Evolutionary conservation across 2,329 filamentous ascomycete genomes (phyloP).

Genomic region (Biscogniauxia marginata): DNA sequence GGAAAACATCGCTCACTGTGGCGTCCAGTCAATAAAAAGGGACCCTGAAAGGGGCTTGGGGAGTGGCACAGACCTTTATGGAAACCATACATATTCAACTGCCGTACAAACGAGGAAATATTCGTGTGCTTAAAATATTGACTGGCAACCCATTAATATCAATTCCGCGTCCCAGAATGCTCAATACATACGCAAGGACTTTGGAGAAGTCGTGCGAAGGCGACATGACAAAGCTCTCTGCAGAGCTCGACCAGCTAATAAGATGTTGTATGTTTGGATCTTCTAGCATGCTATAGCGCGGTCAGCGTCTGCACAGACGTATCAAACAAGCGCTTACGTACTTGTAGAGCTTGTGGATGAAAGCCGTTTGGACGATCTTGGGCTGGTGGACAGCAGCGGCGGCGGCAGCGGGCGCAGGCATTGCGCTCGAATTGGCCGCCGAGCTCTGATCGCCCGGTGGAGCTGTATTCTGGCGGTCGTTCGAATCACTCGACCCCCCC

Average conservation of each 20-base stretch:
- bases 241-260: constrained; percentile 91
- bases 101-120: constrained; percentile 95
- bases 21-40: constrained; percentile 21
- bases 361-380: constrained; percentile 97
- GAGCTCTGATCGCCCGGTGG: constrained; percentile 39
- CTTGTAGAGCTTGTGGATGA: constrained; percentile 99
- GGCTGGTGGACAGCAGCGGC: constrained; percentile 82
- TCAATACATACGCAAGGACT: constrained; percentile 79
- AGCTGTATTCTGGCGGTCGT: constrained; percentile 36
- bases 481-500: constrained; percentile 38
- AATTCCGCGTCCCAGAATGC: constrained; percentile 9
- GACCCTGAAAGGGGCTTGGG: constrained; percentile 2
- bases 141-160: constrained; percentile 45
- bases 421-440: constrained; percentile 37
- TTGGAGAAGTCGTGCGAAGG: constrained; percentile 97
- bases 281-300: constrained; percentile 78
- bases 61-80: constrained; percentile 75
- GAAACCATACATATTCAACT: constrained; percentile 99
- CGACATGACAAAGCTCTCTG: constrained; percentile 98
- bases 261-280: constrained; percentile 90
- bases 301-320: constrained; percentile 16
- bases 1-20: constrained; percentile 94
- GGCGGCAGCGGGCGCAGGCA: constrained; percentile 56
- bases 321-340: constrained; percentile 43
- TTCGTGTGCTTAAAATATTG: constrained; percentile 99